Conservation (phyloP, 495 filamentous ascomycete genomes). For the Aspergillus ellipticus region DNA sequence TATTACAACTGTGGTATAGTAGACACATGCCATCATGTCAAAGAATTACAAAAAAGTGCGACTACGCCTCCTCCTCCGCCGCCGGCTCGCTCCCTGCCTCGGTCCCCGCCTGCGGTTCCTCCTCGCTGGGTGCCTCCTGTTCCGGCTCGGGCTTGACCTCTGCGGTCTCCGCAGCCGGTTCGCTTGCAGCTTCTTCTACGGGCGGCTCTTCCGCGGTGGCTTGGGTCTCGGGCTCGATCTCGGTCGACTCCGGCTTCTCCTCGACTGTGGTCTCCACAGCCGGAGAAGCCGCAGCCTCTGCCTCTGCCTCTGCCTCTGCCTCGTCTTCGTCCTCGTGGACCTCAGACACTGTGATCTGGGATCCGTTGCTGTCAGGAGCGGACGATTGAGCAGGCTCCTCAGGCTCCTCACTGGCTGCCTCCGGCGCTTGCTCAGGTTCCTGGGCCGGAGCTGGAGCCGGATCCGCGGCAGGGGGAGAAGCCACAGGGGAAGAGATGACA, state of each 20-base stretch:
- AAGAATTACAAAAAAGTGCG: slow-evolving; percentile 7
- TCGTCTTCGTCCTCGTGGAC: slow-evolving; percentile 14
- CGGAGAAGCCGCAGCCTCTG: background rate
- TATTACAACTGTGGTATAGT: slow-evolving; percentile 22
- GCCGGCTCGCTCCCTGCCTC: slow-evolving; percentile 7
- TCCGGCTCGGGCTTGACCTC: slow-evolving; percentile 4
- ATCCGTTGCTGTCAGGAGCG: slow-evolving; percentile 7
- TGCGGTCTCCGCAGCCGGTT: background rate
- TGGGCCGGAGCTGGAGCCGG: background rate
- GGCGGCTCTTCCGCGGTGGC: background rate
- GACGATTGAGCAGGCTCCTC: slow-evolving; percentile 13
- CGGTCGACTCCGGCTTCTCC: background rate
- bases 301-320: background rate
- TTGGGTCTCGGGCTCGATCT: slow-evolving; percentile 3
- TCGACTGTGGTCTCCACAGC: background rate
- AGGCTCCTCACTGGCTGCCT: background rate
- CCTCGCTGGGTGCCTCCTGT: slow-evolving; percentile 9
- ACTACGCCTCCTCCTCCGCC: slow-evolving; percentile 15
- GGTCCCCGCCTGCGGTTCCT: slow-evolving; percentile 12
- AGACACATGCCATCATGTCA: slow-evolving; percentile 12
- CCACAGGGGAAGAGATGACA: background rate
- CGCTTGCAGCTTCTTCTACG: slow-evolving; percentile 5
- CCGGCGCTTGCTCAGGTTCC: slow-evolving; percentile 1
- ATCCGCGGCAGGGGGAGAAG: background rate
- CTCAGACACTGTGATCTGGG: slow-evolving; percentile 22